Evolutionary conservation across 768 basidiomycete species (phyloP).

Genomic region (Tulasnella sp.): DNA sequence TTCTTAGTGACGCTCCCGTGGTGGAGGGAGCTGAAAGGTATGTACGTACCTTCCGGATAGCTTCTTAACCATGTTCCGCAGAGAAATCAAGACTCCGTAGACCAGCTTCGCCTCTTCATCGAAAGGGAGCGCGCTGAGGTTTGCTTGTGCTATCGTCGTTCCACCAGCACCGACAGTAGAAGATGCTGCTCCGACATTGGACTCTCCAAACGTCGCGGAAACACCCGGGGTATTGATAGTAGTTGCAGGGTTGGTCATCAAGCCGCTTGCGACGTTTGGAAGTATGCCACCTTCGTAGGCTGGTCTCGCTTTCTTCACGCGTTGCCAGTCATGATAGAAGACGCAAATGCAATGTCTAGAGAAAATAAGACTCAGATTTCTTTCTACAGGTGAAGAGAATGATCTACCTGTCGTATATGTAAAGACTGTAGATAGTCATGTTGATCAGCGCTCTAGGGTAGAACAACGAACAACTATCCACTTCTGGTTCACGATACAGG

Average conservation of each 20-base stretch:
- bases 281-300: slow-evolving; percentile 60
- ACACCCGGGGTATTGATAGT: slow-evolving; percentile 54
- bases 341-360: slow-evolving; percentile 80
- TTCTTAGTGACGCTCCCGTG: neutral
- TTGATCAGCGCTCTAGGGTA: neutral
- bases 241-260: slow-evolving; percentile 42
- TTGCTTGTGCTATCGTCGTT: slow-evolving; percentile 26
- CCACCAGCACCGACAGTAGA: neutral
- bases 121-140: slow-evolving; percentile 64
- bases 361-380: slow-evolving; percentile 8
- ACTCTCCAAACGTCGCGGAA: slow-evolving; percentile 41
- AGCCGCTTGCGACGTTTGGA: slow-evolving; percentile 65
- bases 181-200: neutral
- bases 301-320: slow-evolving; percentile 59
- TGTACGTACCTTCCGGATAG: slow-evolving; percentile 66
- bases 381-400: neutral
- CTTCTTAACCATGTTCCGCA: slow-evolving; percentile 93
- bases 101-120: slow-evolving; percentile 98
- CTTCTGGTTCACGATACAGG: too few relatives aligned
- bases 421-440: slow-evolving; percentile 68
- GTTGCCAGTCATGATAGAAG: slow-evolving; percentile 94
- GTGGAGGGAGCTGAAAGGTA: neutral
- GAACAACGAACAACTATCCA: neutral
- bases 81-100: slow-evolving; percentile 84
- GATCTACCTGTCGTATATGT: slow-evolving; percentile 77